phyloP scores from a whole-genome alignment of 345 rosid genomes.

The Gossypium longicalyx region DNA sequence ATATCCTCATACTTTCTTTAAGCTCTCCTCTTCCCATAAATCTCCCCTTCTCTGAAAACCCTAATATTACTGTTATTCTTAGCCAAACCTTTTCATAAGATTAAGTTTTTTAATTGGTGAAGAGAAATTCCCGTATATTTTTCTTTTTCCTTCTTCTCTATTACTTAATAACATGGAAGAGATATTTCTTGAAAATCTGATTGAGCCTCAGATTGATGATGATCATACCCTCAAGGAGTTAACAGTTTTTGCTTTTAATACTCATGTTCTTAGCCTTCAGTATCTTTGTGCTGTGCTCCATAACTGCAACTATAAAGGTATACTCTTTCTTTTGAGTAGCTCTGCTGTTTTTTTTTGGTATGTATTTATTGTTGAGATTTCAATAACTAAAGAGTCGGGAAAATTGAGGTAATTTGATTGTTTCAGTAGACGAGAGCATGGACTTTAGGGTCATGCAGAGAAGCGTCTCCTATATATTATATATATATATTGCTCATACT shows the following conservation, averaged over 20 bases:
- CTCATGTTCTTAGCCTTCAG: background rate
- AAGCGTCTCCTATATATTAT: no score
- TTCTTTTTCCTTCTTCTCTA: background rate
- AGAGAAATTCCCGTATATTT: background rate
- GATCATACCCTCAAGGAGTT: background rate
- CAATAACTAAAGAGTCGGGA: background rate
- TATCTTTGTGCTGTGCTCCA: slow-evolving; percentile 6
- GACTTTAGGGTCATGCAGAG: no score
- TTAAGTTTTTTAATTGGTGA: background rate
- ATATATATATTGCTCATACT: no score
- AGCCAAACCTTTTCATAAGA: background rate
- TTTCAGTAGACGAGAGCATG: no score
- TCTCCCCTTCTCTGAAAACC: background rate
- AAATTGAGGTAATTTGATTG: background rate
- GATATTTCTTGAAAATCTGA: background rate
- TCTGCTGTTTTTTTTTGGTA: background rate
- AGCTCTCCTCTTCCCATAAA: background rate
- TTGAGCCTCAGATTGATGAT: background rate
- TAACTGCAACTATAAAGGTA: slow-evolving; percentile 4
- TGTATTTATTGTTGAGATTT: background rate
- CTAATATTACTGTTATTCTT: background rate
- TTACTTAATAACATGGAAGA: background rate
- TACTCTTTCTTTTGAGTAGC: background rate
- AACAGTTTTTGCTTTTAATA: background rate
- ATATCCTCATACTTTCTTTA: background rate